Conservation (phyloP, 108 stramenopile species). For the Cyclotella cryptica region DNA sequence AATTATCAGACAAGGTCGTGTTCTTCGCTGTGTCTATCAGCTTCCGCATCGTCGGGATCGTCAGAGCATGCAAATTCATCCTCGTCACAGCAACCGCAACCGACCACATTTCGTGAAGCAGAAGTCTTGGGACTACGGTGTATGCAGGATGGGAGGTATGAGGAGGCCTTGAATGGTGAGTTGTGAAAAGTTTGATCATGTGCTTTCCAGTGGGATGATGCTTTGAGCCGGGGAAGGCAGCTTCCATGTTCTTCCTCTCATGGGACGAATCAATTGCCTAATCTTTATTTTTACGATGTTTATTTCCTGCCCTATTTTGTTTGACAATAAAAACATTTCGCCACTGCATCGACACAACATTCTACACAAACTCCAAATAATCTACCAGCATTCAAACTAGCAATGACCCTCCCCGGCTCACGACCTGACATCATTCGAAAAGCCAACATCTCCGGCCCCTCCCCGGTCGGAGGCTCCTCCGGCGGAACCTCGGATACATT, state of each 20-base stretch:
- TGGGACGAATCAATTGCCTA: no score
- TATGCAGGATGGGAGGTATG: conserved; percentile 83
- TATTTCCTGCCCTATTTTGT: conserved; percentile 11
- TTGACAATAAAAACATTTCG: no score
- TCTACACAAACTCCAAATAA: not conserved
- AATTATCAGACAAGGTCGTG: no score
- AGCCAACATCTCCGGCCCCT: conserved; percentile 69
- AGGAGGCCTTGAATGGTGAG: conserved; percentile 78
- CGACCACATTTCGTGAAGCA: conserved; percentile 80
- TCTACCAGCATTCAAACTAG: conserved; percentile 69
- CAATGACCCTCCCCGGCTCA: conserved; percentile 78
- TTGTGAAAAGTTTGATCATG: no score
- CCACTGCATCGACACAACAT: not conserved
- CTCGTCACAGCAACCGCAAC: conserved; percentile 8
- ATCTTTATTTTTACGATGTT: not conserved
- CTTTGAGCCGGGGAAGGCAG: no score
- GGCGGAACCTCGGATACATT: conserved; percentile 66
- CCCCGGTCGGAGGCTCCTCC: conserved; percentile 78
- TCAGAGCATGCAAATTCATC: conserved; percentile 1
- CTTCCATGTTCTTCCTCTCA: no score
- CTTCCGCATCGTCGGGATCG: conserved; percentile 19
- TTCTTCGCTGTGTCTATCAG: not conserved
- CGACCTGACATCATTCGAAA: conserved; percentile 73
- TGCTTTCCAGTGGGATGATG: no score
- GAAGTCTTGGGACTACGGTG: conserved; percentile 76